Percentiles rank a stretch among this genome's conserved stretches.
These are phyloP conservation scores for Wickerhamomyces chambardii DNA, from an alignment of 805 yeast genomes.

Conservation along the genomic window DNA sequence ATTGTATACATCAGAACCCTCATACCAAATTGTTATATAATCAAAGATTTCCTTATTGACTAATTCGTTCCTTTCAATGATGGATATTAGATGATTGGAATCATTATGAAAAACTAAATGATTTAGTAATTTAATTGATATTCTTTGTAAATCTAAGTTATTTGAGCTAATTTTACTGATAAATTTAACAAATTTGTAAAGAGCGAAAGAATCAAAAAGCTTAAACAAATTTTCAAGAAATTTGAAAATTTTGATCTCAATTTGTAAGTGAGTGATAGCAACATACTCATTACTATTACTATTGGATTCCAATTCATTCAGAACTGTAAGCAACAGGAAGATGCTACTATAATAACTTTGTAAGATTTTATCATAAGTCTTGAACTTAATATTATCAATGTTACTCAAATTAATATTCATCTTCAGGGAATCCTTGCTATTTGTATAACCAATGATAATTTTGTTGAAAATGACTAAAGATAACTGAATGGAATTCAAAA, in stretches of 20 bases:
- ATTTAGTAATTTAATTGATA: slow-evolving; percentile 19
- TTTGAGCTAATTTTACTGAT: slow-evolving; percentile 20
- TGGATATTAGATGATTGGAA: slow-evolving; percentile 2
- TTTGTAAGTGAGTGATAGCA: slow-evolving; percentile 6
- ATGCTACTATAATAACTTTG: slow-evolving; percentile 8
- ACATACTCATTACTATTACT: slow-evolving; percentile 2
- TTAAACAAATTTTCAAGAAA: slow-evolving; percentile 25
- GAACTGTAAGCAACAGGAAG: slow-evolving; percentile 4
- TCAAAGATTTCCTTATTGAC: slow-evolving; percentile 13
- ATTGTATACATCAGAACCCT: slow-evolving; percentile 18
- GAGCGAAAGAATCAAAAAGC: slow-evolving; percentile 25
- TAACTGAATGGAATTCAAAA: slow-evolving; percentile 7
- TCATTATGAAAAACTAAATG: slow-evolving; percentile 18
- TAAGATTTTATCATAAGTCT: slow-evolving; percentile 4
- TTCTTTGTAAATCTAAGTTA: slow-evolving; percentile 24
- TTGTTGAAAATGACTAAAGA: slow-evolving; percentile 4
- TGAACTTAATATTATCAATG: slow-evolving; percentile 6
- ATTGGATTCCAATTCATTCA: slow-evolving; percentile 13
- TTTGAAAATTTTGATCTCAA: slow-evolving; percentile 14
- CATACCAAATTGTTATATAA: slow-evolving; percentile 24
- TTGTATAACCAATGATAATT: slow-evolving; percentile 2
- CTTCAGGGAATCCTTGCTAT: slow-evolving; percentile 1
- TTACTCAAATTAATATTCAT: slow-evolving; percentile 2
- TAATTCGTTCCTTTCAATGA: slow-evolving; percentile 15
- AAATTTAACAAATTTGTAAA: slow-evolving; percentile 25